Percentiles rank a stretch among this genome's conserved stretches.
Evolutionary conservation across 768 basidiomycete genomes (phyloP).

Genomic region (Rhodotorula babjevae): DNA sequence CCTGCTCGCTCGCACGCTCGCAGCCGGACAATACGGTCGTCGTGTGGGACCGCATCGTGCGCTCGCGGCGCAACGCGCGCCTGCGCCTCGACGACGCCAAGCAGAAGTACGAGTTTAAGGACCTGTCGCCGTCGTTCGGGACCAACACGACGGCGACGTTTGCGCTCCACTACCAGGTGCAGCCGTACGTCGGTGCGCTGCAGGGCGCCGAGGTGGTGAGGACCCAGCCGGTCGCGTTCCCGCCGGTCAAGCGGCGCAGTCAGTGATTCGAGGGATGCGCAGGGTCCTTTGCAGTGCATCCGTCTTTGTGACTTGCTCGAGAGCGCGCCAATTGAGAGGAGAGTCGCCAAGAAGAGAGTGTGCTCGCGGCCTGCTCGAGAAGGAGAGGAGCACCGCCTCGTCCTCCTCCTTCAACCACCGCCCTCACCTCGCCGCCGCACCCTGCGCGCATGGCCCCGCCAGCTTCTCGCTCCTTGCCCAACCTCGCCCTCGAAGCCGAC

Average conservation of each 20-base stretch:
- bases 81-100: constrained; percentile 59
- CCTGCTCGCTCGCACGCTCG: accelerated
- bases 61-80: constrained; percentile 68
- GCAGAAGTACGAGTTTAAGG: constrained; percentile 81
- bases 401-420: not conserved
- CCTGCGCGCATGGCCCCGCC: not conserved
- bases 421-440: not conserved
- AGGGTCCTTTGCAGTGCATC: not conserved
- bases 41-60: constrained; percentile 86
- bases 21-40: constrained; percentile 63
- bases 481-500: not conserved
- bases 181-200: constrained; percentile 80
- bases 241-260: constrained; percentile 11
- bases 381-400: too few species aligned
- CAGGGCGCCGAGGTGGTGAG: constrained; percentile 68
- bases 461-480: constrained; percentile 3
- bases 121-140: constrained; percentile 69
- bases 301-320: too few species aligned
- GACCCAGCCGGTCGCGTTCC: constrained; percentile 45
- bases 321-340: too few species aligned
- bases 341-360: too few species aligned
- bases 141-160: constrained; percentile 59
- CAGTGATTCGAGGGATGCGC: constrained; percentile 7
- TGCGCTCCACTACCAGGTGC: constrained; percentile 76
- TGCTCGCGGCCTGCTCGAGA: too few species aligned